Percentiles rank a stretch among this genome's conserved stretches.
Evolutionary conservation across 2,329 filamentous ascomycete genomes (phyloP).

Genomic region (Lomentospora prolificans): DNA sequence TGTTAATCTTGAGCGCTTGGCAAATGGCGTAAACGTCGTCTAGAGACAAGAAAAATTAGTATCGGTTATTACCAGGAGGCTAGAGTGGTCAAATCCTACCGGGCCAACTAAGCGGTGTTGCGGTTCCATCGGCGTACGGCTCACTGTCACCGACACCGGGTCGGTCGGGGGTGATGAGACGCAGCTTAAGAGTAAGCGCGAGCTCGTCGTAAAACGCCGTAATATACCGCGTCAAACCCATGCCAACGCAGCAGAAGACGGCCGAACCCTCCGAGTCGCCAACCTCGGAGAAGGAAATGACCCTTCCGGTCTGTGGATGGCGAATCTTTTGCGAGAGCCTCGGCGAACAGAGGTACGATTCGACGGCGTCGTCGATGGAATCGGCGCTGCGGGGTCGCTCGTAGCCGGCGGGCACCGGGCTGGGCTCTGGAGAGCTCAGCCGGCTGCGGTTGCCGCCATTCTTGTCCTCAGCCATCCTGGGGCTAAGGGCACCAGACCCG

Average conservation of each 20-base stretch:
- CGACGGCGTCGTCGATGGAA: constrained; percentile 80
- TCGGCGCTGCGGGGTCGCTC: constrained; percentile 72
- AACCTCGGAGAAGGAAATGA: constrained; percentile 94
- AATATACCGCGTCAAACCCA: constrained; percentile 92
- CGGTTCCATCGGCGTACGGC: constrained; percentile 67
- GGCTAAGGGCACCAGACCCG: constrained; percentile 38
- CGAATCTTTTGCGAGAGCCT: constrained; percentile 79
- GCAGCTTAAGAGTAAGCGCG: constrained; percentile 74
- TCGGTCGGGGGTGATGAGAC: constrained; percentile 86
- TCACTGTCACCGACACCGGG: constrained; percentile 92
- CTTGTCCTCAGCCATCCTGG: constrained; percentile 27
- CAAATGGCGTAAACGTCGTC: constrained; percentile 90
- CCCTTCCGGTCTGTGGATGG: constrained; percentile 75
- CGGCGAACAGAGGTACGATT: constrained; percentile 72
- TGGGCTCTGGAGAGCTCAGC: constrained; percentile 10
- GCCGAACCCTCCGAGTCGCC: constrained; percentile 85
- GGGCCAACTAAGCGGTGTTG: constrained; percentile 87
- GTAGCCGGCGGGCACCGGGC: constrained; percentile 40
- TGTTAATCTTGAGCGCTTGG: constrained; percentile 80
- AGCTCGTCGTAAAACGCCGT: constrained; percentile 97
- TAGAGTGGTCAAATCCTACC: constrained; percentile 60
- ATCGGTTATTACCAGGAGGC: no score
- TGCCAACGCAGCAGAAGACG: constrained; percentile 93
- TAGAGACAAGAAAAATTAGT: not conserved
- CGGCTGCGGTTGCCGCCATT: constrained; percentile 10